These are phyloP conservation scores for Ajuga reptans DNA, from an alignment of 305 asterid genomes.

Conservation along the genomic window DNA sequence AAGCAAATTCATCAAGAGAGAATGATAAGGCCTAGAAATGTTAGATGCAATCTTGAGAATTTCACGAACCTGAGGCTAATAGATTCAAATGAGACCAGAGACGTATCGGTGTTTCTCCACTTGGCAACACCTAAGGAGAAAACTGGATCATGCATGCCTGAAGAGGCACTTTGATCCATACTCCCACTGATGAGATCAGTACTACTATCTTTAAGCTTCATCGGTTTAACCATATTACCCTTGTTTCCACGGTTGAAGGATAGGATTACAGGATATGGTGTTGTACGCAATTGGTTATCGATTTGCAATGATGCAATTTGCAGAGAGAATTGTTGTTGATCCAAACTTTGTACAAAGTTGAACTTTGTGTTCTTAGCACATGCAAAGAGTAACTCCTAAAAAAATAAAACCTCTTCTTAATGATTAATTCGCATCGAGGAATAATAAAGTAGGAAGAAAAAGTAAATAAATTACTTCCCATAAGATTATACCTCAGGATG, in stretches of 20 bases:
- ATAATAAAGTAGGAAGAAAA: not conserved
- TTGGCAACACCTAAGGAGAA: conserved; percentile 68
- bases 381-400: conserved; percentile 79
- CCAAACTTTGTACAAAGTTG: conserved; percentile 65
- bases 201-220: conserved; percentile 37
- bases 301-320: conserved; percentile 70
- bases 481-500: conserved; percentile 62
- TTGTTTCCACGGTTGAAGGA: conserved; percentile 61
- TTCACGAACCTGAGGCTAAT: conserved; percentile 70
- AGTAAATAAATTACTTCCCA: conserved; percentile 2
- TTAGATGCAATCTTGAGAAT: conserved; percentile 10
- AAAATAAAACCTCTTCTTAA: not conserved
- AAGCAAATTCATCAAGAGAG: conserved; percentile 20
- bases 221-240: conserved; percentile 37
- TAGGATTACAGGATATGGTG: conserved; percentile 84
- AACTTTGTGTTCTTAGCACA: conserved; percentile 64
- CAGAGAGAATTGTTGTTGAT: conserved; percentile 71
- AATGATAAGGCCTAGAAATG: conserved; percentile 16
- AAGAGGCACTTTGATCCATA: conserved; percentile 31
- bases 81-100: conserved; percentile 73
- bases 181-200: conserved; percentile 34
- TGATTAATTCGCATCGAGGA: not conserved
- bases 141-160: conserved; percentile 57
- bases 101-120: conserved; percentile 73
- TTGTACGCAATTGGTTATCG: conserved; percentile 72